Evolutionary conservation across 129 eudicot species (phyloP).

Genomic region (Centella asiatica): DNA sequence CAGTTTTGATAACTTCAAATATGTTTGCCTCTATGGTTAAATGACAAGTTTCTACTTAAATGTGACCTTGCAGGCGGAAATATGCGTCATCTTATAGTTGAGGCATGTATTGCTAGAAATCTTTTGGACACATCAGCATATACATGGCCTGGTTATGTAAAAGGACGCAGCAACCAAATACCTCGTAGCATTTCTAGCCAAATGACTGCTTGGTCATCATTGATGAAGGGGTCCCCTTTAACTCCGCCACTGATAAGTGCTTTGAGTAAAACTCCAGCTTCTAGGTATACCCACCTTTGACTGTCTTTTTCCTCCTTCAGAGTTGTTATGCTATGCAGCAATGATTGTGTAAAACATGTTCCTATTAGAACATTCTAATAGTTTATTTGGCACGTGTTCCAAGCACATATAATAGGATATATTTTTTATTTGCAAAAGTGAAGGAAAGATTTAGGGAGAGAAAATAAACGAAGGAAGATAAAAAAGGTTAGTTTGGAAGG

Average conservation of each 20-base stretch:
- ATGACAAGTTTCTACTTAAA: background rate
- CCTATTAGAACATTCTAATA: no score
- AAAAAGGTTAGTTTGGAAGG: no score
- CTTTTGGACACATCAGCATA: constrained; percentile 84
- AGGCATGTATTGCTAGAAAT: constrained; percentile 94
- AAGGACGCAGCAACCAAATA: constrained; percentile 69
- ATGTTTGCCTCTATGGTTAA: background rate
- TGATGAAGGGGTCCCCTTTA: constrained; percentile 82
- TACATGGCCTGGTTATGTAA: constrained; percentile 91
- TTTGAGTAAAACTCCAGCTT: constrained; percentile 73
- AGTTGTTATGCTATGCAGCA: background rate
- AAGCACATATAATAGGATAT: no score
- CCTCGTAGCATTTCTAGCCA: constrained; percentile 71
- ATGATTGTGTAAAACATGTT: no score
- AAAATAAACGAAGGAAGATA: no score
- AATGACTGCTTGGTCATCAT: constrained; percentile 80
- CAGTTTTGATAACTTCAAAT: no score
- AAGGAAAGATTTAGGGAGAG: no score
- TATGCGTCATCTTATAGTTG: constrained; percentile 83
- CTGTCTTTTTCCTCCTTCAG: background rate
- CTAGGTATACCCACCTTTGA: constrained; percentile 46
- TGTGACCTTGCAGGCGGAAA: constrained; percentile 67
- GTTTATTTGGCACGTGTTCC: no score
- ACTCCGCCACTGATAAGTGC: constrained; percentile 68
- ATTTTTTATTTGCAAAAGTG: no score